Evolutionary conservation across 306 rosid species (phyloP).

Genomic region (Gleditsia sinensis): DNA sequence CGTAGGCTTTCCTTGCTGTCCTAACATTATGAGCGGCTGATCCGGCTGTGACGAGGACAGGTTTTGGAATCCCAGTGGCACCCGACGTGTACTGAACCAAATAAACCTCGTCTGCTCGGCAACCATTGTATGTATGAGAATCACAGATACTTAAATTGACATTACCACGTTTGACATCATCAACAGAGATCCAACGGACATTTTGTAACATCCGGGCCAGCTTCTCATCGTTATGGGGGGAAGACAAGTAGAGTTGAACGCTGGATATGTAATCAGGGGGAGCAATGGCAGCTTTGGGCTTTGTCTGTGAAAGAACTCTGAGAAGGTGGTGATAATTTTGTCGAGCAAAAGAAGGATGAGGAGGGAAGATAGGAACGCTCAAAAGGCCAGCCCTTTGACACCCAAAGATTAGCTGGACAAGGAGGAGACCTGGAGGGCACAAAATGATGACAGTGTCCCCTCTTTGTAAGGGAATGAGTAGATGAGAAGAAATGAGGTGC

Average conservation of each 20-base stretch:
- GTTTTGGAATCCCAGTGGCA: constrained; percentile 71
- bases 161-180: constrained; percentile 32
- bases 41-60: constrained; percentile 75
- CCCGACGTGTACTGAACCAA: constrained; percentile 87
- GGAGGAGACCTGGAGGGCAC: constrained; percentile 69
- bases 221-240: constrained; percentile 29
- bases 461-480: constrained; percentile 47
- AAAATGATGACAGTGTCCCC: constrained; percentile 58
- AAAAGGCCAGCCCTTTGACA: constrained; percentile 82
- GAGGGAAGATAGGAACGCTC: constrained; percentile 66
- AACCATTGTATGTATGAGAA: constrained; percentile 44
- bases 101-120: constrained; percentile 55
- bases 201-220: constrained; percentile 43
- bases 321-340: constrained; percentile 59
- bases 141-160: neutral
- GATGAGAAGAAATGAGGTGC: constrained; percentile 42
- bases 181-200: constrained; percentile 58
- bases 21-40: constrained; percentile 83
- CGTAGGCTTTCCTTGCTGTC: constrained; percentile 67
- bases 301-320: constrained; percentile 65
- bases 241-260: constrained; percentile 44
- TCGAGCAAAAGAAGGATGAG: constrained; percentile 52
- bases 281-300: constrained; percentile 83
- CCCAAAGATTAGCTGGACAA: constrained; percentile 63
- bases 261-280: constrained; percentile 45